Evolutionary conservation across 176 grass and related monocot species (phyloP).

Genomic region (Oryza glaberrima): DNA sequence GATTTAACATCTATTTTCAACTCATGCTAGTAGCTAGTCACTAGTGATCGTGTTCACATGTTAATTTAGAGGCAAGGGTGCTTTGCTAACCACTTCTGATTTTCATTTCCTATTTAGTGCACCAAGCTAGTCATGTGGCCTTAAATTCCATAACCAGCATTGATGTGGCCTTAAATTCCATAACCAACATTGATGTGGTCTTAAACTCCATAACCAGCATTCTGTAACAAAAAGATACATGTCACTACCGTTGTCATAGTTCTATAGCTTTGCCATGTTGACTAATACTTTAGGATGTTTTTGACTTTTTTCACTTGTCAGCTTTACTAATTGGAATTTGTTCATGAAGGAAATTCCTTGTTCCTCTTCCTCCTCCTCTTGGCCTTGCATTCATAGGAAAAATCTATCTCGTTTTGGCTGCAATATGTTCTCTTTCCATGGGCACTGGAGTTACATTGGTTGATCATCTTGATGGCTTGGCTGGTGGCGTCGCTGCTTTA

Average conservation of each 20-base stretch:
- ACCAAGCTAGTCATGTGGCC: not conserved
- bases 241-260: not conserved
- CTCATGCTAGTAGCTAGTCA: not conserved
- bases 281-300: not conserved
- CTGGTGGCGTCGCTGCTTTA: constrained; percentile 80
- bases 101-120: not conserved
- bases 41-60: not conserved
- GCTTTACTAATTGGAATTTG: constrained; percentile 41
- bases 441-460: constrained; percentile 70
- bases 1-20: not conserved
- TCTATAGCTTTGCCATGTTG: not conserved
- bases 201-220: not conserved
- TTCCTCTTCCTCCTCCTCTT: constrained; percentile 81
- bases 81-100: not conserved
- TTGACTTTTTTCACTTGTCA: constrained; percentile 2
- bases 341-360: constrained; percentile 84
- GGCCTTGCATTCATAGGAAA: constrained; percentile 78
- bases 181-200: not conserved
- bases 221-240: not conserved
- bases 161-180: constrained; percentile 1
- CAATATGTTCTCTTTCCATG: constrained; percentile 66
- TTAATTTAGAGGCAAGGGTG: not conserved
- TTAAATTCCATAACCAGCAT: not conserved
- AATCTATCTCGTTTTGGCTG: constrained; percentile 69
- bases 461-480: constrained; percentile 91